A percentile compares a stretch with the other conserved stretches of the same genome.
phyloP scores from a whole-genome alignment of 306 rosid species.

The Cyclanthera cordifolia region DNA sequence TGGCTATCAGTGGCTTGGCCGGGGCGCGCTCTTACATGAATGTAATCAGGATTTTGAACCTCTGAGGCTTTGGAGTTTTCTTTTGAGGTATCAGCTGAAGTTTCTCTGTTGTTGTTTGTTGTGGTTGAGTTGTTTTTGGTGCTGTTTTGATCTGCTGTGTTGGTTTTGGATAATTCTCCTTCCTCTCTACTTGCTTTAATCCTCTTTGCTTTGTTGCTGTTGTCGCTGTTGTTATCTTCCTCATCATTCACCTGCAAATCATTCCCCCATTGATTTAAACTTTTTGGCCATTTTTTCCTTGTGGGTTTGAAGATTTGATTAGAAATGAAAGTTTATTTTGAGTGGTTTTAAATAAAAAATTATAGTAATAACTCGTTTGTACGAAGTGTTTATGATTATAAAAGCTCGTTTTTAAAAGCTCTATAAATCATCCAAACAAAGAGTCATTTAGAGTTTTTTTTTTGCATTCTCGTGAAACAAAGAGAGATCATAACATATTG shows the following conservation, averaged over 20 bases:
- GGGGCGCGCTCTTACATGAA: slow-evolving; percentile 86
- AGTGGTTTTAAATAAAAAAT: too few species aligned
- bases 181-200: slow-evolving; percentile 45
- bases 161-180: slow-evolving; percentile 48
- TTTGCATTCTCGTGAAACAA: too few species aligned
- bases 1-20: slow-evolving; percentile 98
- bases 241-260: slow-evolving; percentile 35
- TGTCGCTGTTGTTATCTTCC: slow-evolving; percentile 22
- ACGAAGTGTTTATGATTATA: too few species aligned
- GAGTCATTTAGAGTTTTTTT: too few species aligned
- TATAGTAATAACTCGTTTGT: too few species aligned
- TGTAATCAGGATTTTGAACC: slow-evolving; percentile 70
- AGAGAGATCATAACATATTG: too few species aligned
- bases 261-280: not conserved
- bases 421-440: too few species aligned
- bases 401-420: too few species aligned
- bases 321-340: too few species aligned
- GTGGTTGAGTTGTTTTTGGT: slow-evolving; percentile 23
- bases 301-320: not conserved
- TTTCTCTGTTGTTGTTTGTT: slow-evolving; percentile 30
- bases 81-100: slow-evolving; percentile 43
- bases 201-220: slow-evolving; percentile 38
- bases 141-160: slow-evolving; percentile 32
- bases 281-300: not conserved
- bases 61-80: slow-evolving; percentile 73